phyloP scores from a whole-genome alignment of 1,284 basidiomycete species.

The Thelephora terrestris region DNA sequence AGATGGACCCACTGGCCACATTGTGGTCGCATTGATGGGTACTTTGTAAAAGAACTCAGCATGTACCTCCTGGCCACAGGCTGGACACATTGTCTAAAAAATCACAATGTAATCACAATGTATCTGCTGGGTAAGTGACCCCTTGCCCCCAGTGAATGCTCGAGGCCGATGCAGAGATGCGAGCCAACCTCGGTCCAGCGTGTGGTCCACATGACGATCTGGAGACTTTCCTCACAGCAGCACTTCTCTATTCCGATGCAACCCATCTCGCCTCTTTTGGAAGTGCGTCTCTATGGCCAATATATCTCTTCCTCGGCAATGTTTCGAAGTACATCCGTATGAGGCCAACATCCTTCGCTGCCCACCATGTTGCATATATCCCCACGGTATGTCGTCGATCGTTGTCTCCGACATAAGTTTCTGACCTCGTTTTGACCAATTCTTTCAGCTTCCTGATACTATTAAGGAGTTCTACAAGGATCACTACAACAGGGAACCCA shows the following conservation, averaged over 20 bases:
- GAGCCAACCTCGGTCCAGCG: conserved; percentile 10
- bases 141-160: too few relatives aligned
- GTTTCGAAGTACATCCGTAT: conserved; percentile 21
- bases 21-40: too few relatives aligned
- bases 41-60: too few relatives aligned
- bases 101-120: too few relatives aligned
- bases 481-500: background rate
- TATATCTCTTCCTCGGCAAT: conserved; percentile 26
- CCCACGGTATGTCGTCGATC: conserved; percentile 13
- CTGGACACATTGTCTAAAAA: too few relatives aligned
- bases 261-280: conserved; percentile 26
- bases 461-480: background rate
- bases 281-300: conserved; percentile 22
- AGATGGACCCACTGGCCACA: too few relatives aligned
- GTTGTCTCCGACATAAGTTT: background rate
- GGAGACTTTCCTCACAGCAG: conserved; percentile 14
- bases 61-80: too few relatives aligned
- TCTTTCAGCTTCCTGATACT: background rate
- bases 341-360: conserved; percentile 10
- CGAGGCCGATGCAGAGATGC: conserved; percentile 11
- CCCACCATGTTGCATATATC: conserved; percentile 17
- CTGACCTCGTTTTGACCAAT: background rate
- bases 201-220: conserved; percentile 11
- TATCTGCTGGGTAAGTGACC: too few relatives aligned
- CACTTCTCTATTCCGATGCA: conserved; percentile 26